phyloP scores from a whole-genome alignment of 2,329 filamentous ascomycete species.

The Cladosporium sp. region DNA sequence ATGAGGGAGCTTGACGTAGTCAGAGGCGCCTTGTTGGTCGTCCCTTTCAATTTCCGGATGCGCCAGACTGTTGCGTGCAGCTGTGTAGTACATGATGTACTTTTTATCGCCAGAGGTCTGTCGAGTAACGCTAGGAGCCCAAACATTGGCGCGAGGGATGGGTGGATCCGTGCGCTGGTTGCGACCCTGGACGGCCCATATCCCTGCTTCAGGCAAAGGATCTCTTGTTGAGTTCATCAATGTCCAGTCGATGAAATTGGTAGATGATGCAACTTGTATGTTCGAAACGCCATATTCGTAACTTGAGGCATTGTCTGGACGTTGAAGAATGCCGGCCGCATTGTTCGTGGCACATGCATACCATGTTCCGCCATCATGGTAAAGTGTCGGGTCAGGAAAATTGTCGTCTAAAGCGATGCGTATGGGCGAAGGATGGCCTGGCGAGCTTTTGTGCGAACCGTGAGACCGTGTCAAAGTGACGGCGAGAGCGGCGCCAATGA shows the following conservation, averaged over 20 bases:
- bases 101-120: conserved; percentile 23
- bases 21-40: not conserved
- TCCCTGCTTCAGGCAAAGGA: conserved; percentile 27
- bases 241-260: conserved; percentile 33
- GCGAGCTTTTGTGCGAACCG: not conserved
- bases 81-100: conserved; percentile 33
- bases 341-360: conserved; percentile 38
- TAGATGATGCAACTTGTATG: conserved; percentile 37
- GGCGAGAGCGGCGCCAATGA: conserved; percentile 23
- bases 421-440: conserved; percentile 15
- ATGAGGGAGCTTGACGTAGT: conserved; percentile 2
- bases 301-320: conserved; percentile 13
- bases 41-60: not conserved
- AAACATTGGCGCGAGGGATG: conserved; percentile 22
- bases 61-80: conserved; percentile 11
- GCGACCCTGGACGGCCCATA: conserved; percentile 22
- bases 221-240: conserved; percentile 25
- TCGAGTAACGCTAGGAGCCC: conserved; percentile 30
- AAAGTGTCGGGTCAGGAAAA: conserved; percentile 37
- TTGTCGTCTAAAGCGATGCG: conserved; percentile 28
- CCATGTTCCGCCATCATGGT: conserved; percentile 30
- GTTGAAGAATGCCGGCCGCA: conserved; percentile 27
- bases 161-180: not conserved
- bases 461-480: conserved; percentile 14
- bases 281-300: conserved; percentile 26